These are phyloP conservation scores for Kwoniella sp. DNA, from an alignment of 768 basidiomycete species.

Conservation along the genomic window DNA sequence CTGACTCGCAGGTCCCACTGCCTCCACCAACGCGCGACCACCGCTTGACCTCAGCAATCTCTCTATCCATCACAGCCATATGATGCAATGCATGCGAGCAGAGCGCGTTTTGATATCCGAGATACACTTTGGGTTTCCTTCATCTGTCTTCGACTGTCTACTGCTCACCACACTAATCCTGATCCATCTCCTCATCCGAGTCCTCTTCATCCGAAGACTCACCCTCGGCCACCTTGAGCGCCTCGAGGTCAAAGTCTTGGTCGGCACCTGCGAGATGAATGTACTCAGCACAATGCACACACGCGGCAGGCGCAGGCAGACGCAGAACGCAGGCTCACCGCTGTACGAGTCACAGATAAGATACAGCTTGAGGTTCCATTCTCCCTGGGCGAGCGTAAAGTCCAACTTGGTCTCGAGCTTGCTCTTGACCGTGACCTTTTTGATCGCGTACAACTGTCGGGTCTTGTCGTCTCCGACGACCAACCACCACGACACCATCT, in stretches of 20 bases:
- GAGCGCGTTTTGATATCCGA: no score
- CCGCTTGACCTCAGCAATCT: no score
- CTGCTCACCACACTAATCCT: constrained; percentile 42
- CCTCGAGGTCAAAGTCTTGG: constrained; percentile 78
- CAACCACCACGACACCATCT: constrained; percentile 96
- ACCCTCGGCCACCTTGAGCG: constrained; percentile 82
- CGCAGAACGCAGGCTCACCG: constrained; percentile 44
- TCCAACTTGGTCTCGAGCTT: constrained; percentile 78
- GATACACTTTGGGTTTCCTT: no score
- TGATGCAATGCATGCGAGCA: no score
- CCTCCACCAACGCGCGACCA: no score
- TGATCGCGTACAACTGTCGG: constrained; percentile 77
- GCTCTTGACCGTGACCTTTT: constrained; percentile 72
- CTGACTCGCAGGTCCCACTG: no score
- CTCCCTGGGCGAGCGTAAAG: constrained; percentile 79
- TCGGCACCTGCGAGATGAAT: constrained; percentile 59
- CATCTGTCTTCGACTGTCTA: no score
- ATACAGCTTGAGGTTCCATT: constrained; percentile 72
- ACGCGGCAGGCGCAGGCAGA: neutral
- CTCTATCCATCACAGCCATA: no score
- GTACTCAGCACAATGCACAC: neutral
- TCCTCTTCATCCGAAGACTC: constrained; percentile 73
- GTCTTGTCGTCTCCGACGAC: constrained; percentile 73
- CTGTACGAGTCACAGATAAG: constrained; percentile 90
- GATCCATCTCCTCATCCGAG: constrained; percentile 54